phyloP scores from a whole-genome alignment of 495 filamentous ascomycete genomes.

The Pyrenula massariospora region DNA sequence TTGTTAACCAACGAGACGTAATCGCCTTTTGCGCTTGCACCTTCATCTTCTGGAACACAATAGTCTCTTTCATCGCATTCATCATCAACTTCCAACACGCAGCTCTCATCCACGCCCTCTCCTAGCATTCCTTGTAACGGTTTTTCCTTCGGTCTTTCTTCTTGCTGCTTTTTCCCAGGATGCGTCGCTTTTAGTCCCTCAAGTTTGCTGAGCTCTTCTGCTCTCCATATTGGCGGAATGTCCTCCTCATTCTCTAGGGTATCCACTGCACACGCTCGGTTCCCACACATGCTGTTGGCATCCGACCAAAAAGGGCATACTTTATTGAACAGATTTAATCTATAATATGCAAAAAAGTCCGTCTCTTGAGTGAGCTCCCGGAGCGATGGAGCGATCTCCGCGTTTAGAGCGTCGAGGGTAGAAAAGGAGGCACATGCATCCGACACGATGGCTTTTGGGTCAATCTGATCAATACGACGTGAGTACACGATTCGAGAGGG shows the following conservation, averaged over 20 bases:
- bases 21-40: slow-evolving; percentile 75
- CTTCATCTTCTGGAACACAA: slow-evolving; percentile 92
- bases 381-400: slow-evolving; percentile 65
- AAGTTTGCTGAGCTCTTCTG: slow-evolving; percentile 83
- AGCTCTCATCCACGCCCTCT: slow-evolving; percentile 82
- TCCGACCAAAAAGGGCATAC: slow-evolving; percentile 95
- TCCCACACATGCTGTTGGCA: slow-evolving; percentile 87
- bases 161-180: slow-evolving; percentile 61
- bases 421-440: slow-evolving; percentile 91
- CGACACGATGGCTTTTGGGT: slow-evolving; percentile 53
- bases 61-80: slow-evolving; percentile 97
- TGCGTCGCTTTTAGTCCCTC: slow-evolving; percentile 86
- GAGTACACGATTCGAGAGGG: neutral
- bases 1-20: slow-evolving; percentile 92
- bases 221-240: slow-evolving; percentile 82
- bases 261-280: slow-evolving; percentile 94
- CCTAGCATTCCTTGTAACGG: slow-evolving; percentile 78
- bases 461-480: slow-evolving; percentile 34
- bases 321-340: slow-evolving; percentile 91
- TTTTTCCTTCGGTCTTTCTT: slow-evolving; percentile 49
- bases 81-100: slow-evolving; percentile 93
- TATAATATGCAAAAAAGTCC: slow-evolving; percentile 97
- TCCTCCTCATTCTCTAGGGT: slow-evolving; percentile 92
- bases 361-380: slow-evolving; percentile 72
- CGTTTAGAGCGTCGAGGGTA: slow-evolving; percentile 75